Base-by-base conservation (phyloP, 805 yeast species). In the Isabelozyma rhagii region DNA sequence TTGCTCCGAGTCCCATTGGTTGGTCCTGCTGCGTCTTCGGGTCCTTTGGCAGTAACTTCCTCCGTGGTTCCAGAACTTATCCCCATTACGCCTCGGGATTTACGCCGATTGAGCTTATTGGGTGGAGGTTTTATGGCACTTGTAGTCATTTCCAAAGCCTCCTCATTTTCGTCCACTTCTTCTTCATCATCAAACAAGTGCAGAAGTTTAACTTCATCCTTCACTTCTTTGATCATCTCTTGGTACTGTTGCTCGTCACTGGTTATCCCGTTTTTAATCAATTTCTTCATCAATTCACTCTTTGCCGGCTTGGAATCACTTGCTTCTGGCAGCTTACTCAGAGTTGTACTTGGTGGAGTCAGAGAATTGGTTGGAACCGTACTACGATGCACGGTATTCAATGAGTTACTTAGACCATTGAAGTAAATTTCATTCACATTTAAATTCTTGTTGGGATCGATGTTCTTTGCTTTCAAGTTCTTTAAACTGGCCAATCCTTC, bases 361-460 rank as follows among this genome's bases (percentile, higher is more conserved):
- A 25, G 34, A 7, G 28, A 47, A 8, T 28, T 29, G 36, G 47
- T 31, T 21, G 48, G 9, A 39, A 6, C 41, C 7, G 18, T 46
- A 28, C 48, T 52, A 25, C 52, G 55, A 46, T 64, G 70, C 2
- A 61, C 66, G 1, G 67, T 60, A 48, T 67, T 68, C 38, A 64
- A 53, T 1, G 66, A 46, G 42, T 55, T 58, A 48, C 68, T 59
- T 48, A 66, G 52, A 28, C 70, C 71, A 49, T 68, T 60, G 50
- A 69, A 73, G 54, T 60, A 67, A 45, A 64, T 68, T 44, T 64
- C 76, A 51, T 58, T 69, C 29, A 65, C 66, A 55, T 63, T 74
- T 49, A 79, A 61, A 53, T 71, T 71, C 51, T 63, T 73, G 52
- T 67, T 67, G 0, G 81, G 77, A 56, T 79, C 77, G 43, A 77